phyloP scores from a whole-genome alignment of 2,329 filamentous ascomycete species.

The Scedosporium boydii region DNA sequence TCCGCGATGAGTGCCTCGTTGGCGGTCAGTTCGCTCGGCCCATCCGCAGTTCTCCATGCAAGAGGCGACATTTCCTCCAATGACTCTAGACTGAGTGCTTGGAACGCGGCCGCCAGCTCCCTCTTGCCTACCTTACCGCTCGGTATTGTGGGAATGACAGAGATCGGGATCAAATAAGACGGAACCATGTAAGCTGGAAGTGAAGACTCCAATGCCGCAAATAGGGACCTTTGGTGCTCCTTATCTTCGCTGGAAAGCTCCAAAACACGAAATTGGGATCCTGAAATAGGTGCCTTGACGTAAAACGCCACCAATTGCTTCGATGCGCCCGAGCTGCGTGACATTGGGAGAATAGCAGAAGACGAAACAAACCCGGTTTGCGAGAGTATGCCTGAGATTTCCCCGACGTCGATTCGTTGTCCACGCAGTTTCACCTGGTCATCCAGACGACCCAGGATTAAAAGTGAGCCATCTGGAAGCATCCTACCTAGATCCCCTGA shows the following conservation, averaged over 20 bases:
- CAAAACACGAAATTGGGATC: constrained; percentile 24
- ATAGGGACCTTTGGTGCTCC: constrained; percentile 29
- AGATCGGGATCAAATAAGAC: constrained; percentile 60
- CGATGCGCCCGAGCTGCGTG: constrained; percentile 22
- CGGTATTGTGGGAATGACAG: constrained; percentile 57
- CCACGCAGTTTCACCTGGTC: constrained; percentile 77
- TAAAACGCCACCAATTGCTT: constrained; percentile 62
- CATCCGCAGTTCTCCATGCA: constrained; percentile 18
- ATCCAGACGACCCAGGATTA: constrained; percentile 65
- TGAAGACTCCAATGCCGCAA: constrained; percentile 39
- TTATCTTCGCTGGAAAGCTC: constrained; percentile 9
- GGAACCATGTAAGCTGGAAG: constrained; percentile 76
- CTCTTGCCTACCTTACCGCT: constrained; percentile 66
- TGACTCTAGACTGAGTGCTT: constrained; percentile 30
- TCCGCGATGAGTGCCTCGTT: constrained; percentile 47
- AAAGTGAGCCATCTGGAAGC: constrained; percentile 64
- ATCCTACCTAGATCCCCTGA: constrained; percentile 77
- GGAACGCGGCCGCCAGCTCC: constrained; percentile 39
- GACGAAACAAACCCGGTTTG: constrained; percentile 42
- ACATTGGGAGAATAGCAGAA: constrained; percentile 53
- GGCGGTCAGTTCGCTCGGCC: constrained; percentile 35
- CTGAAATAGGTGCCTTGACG: constrained; percentile 24
- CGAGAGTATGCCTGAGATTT: constrained; percentile 55
- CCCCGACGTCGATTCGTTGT: constrained; percentile 67
- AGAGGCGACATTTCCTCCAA: constrained; percentile 27